phyloP scores from a whole-genome alignment of 2,329 filamentous ascomycete species.

The Cercospora beticola region DNA sequence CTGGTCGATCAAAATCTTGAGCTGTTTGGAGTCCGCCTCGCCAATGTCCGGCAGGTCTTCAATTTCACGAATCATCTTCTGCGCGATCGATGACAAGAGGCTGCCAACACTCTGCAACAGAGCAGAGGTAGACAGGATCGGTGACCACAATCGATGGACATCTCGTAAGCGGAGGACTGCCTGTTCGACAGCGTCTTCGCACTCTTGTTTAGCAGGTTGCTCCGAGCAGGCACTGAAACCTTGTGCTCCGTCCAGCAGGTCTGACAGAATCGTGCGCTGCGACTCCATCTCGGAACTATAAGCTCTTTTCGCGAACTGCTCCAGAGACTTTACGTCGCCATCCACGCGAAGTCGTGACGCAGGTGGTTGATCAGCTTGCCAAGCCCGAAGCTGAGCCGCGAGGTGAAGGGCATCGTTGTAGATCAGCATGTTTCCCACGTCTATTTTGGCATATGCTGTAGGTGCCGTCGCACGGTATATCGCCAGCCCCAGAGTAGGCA shows the following conservation, averaged over 20 bases:
- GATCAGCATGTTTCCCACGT: slow-evolving; percentile 60
- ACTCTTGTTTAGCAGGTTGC: slow-evolving; percentile 59
- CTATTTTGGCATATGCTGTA: slow-evolving; percentile 66
- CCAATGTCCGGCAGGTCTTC: slow-evolving; percentile 64
- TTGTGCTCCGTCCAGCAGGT: slow-evolving; percentile 63
- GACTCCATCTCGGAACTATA: slow-evolving; percentile 66
- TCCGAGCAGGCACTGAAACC: slow-evolving; percentile 61
- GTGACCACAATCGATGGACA: slow-evolving; percentile 58
- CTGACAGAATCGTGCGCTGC: slow-evolving; percentile 61
- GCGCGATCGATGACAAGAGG: slow-evolving; percentile 56
- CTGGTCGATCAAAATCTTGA: slow-evolving; percentile 58
- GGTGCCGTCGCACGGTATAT: slow-evolving; percentile 76
- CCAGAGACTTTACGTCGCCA: slow-evolving; percentile 55
- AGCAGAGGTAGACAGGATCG: slow-evolving; percentile 59
- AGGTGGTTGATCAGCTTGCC: slow-evolving; percentile 48
- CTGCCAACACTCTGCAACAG: slow-evolving; percentile 63
- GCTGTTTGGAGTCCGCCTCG: slow-evolving; percentile 59
- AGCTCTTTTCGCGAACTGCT: slow-evolving; percentile 59
- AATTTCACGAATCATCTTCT: slow-evolving; percentile 61
- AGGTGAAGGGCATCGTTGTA: slow-evolving; percentile 65
- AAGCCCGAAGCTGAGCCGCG: slow-evolving; percentile 52
- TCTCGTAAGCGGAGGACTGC: slow-evolving; percentile 58
- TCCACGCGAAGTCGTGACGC: slow-evolving; percentile 49
- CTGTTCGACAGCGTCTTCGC: slow-evolving; percentile 59
- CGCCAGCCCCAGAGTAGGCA: slow-evolving; percentile 72